These are phyloP conservation scores for Penicillium sp. DNA, from an alignment of 2,329 filamentous ascomycete genomes.

Conservation along the genomic window DNA sequence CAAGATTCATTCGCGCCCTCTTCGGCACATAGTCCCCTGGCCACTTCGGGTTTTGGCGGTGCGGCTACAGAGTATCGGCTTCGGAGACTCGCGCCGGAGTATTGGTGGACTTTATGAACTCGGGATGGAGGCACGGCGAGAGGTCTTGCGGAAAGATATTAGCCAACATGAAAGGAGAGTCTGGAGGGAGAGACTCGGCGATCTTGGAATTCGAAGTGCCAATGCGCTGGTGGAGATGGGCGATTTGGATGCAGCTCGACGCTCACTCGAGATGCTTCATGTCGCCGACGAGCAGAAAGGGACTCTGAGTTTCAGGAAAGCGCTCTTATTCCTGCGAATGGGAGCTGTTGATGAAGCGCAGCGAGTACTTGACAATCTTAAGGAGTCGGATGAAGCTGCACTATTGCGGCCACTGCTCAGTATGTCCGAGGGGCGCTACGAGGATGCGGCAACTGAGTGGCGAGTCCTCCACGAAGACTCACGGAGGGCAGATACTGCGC, in stretches of 20 bases:
- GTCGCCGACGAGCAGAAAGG: conserved; percentile 25
- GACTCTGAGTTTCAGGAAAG: conserved; percentile 37
- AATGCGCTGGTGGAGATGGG: conserved; percentile 61
- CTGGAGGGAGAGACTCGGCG: conserved; percentile 67
- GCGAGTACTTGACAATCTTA: conserved; percentile 41
- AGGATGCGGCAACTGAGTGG: conserved; percentile 59
- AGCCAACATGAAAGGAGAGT: conserved; percentile 53
- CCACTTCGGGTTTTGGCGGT: conserved; percentile 75
- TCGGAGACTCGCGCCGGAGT: conserved; percentile 73
- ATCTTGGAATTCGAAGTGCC: conserved; percentile 62
- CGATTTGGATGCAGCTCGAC: conserved; percentile 70
- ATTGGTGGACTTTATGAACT: conserved; percentile 90
- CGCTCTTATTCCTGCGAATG: conserved; percentile 69
- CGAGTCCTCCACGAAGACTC: conserved; percentile 44
- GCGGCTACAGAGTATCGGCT: conserved; percentile 76
- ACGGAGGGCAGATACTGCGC: conserved; percentile 51
- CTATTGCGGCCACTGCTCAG: conserved; percentile 58
- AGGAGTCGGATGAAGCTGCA: conserved; percentile 36
- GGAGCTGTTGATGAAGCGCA: conserved; percentile 69
- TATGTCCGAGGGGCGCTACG: conserved; percentile 72
- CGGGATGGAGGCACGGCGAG: conserved; percentile 65
- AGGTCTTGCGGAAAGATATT: conserved; percentile 47
- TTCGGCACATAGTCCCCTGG: conserved; percentile 77
- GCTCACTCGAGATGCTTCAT: conserved; percentile 61
- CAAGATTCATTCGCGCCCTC: conserved; percentile 56